Base-by-base conservation (phyloP, 768 basidiomycete species). In the Trametes villosa region DNA sequence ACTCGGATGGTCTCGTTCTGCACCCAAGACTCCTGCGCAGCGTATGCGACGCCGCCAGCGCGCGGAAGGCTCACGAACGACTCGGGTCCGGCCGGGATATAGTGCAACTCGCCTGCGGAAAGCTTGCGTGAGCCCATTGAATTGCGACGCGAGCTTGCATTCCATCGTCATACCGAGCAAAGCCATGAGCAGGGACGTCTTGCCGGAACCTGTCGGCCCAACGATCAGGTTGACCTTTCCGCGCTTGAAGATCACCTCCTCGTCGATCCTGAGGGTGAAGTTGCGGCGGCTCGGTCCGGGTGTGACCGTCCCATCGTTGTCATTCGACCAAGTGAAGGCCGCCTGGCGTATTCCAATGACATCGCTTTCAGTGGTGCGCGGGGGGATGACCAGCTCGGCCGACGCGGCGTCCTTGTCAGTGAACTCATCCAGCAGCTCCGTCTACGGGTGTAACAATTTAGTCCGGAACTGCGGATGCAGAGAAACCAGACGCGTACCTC, bases 21-120 rank as follows among this genome's bases (percentile, higher is more conserved):
- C 2, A 93, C 86, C 91, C 91, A 96, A 4, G 89, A 86, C 69
- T 93, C 91, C 70, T 96, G 92, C 3, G 88, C 87, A 7, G 88
- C 88, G 69, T 91, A 93, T 2, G 91, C 86, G 31, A 96, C 81
- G 4, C 92, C 91, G 1, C 79, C 79, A 1, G 75, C 75, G 2
- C 91, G 79, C 29, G 93, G 92, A 8, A 95, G 81, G 63, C 83
- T 86, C 70, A 82, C 91, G 80, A 83, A 88, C 0, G 89, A 86
- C 33, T 83, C 79, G 3, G 83, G 76, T 13, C 75, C 70, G 17
- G 76, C 75, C 2, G 80, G 82, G 11, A 80, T 71, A 67, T 84
- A 86, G 69, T 89, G 86, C 85, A 91, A 84, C 72, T 72, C 71
- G 30, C 70, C 68, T 68, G 30, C 3, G 36, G 1, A 9, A 1